Evolutionary conservation across 2,329 filamentous ascomycete genomes (phyloP), one percentile per base, ranked within the genome.

Genomic region (Ophiocordyceps sinensis): DNA sequence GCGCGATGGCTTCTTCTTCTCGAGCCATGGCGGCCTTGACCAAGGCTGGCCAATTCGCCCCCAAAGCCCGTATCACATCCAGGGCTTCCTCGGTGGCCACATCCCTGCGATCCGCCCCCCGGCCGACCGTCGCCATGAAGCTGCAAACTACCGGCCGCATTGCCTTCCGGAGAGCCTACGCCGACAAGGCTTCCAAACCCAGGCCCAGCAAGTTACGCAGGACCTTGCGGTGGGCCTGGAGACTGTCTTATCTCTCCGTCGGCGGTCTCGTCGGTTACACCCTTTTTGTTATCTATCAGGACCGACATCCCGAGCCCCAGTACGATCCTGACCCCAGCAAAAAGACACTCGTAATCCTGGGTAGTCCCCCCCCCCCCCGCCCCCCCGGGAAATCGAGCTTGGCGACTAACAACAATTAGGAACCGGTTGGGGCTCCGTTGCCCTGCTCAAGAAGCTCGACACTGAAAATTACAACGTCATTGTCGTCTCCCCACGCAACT

Each of bases 391-490:
- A 6, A 17, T 14, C 4, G 14, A 17, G 32, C 28, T 11, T 8
- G 10, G 3, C 12, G 21, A 14, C 14, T 34, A 14, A 12, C 17
- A 38, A 29, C 57, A 42, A 57, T 51, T 36, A 95, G 89, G 89
- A 57, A 94, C 88, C 53, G 91, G 91, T 53, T 98, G 91, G 91
- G 91, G 69, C 53, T 86, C 89, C 36, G 86, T 98, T 56, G 93
- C 89, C 45, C 79, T 98, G 46, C 77, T 98, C 51, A 98, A 98
- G 77, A 95, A 94, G 62, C 84, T 98, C 64, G 88, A 98, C 60
- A 95, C 89, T 46, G 85, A 94, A 64, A 94, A 96, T 75, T 98
- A 96, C 77, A 96, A 98, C 63, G 89, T 96, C 63, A 66, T 96
- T 59, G 87, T 98, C 61, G 85, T 98, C 62, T 96, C 91, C 39